A percentile compares a stretch with the other conserved stretches of the same genome.
Conservation (phyloP, 768 basidiomycete genomes). For the Termitomyces bulborhizus region DNA sequence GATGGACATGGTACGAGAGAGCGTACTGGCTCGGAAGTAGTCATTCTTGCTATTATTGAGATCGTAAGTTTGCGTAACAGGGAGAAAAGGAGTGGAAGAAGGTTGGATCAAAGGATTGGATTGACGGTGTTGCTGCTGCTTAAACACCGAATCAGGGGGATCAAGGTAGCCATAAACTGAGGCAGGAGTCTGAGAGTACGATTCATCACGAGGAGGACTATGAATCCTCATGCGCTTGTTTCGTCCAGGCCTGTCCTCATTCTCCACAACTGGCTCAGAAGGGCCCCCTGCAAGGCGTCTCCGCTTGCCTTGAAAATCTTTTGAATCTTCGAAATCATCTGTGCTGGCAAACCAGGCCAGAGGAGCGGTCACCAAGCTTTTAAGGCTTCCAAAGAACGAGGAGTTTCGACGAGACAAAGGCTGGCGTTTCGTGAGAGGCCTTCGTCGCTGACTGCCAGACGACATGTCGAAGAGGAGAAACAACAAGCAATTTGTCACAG, state of each 20-base stretch:
- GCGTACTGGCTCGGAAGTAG: conserved; percentile 28
- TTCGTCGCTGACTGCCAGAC: conserved; percentile 20
- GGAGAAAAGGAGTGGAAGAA: conserved; percentile 19
- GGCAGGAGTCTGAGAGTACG: conserved; percentile 18
- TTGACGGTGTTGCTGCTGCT: conserved; percentile 16
- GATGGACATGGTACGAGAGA: conserved; percentile 65
- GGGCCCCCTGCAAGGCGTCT: conserved; percentile 33
- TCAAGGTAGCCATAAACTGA: conserved; percentile 40
- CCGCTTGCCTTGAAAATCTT: conserved; percentile 49
- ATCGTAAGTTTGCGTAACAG: conserved; percentile 23
- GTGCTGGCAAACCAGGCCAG: conserved; percentile 49
- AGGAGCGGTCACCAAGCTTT: conserved; percentile 60
- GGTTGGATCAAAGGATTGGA: conserved; percentile 17
- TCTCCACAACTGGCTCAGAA: conserved; percentile 25
- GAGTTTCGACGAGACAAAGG: conserved; percentile 45
- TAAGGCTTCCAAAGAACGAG: conserved; percentile 58
- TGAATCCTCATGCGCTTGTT: conserved; percentile 49
- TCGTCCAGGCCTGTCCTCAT: conserved; percentile 26
- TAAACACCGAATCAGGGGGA: conserved; percentile 44
- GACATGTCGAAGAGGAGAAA: conserved; percentile 24
- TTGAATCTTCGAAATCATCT: conserved; percentile 43
- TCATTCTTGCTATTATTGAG: conserved; percentile 20
- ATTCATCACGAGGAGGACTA: conserved; percentile 38
- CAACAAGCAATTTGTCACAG: conserved; percentile 21
- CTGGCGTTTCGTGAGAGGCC: conserved; percentile 22